Evolutionary conservation across 345 rosid genomes (phyloP).

Genomic region (Eucalyptus melliodora): DNA sequence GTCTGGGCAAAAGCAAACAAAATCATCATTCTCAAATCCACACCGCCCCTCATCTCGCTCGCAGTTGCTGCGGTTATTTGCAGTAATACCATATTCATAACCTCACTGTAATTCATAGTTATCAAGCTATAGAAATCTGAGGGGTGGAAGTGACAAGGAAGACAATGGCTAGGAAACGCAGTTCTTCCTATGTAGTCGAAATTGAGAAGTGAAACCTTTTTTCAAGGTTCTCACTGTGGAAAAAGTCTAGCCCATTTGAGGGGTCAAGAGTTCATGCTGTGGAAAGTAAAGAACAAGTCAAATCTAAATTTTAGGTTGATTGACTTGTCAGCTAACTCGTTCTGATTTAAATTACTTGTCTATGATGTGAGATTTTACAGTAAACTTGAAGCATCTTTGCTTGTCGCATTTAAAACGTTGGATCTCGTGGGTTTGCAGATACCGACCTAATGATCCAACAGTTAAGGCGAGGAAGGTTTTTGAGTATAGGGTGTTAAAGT

Average conservation of each 20-base stretch:
- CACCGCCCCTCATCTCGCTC: too few relatives aligned
- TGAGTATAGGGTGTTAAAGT: neutral
- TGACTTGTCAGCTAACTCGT: accelerated
- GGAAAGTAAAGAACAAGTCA: neutral
- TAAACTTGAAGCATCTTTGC: neutral
- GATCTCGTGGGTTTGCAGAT: neutral
- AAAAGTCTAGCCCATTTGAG: neutral
- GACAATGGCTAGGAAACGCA: too few relatives aligned
- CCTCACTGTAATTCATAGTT: too few relatives aligned
- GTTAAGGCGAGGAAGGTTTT: neutral
- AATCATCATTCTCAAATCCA: too few relatives aligned
- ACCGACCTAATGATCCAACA: neutral
- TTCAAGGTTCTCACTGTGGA: neutral
- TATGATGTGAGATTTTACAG: neutral
- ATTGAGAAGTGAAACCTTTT: neutral
- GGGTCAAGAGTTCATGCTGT: neutral
- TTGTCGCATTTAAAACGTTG: accelerated
- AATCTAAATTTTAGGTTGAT: neutral
- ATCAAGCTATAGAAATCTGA: too few relatives aligned
- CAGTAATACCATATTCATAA: too few relatives aligned
- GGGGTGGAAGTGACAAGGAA: too few relatives aligned
- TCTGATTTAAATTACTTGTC: neutral
- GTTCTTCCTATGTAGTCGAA: neutral
- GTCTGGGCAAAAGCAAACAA: too few relatives aligned
- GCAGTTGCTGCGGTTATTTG: too few relatives aligned